phyloP scores from a whole-genome alignment of 306 rosid species.

The Trifolium fragiferum region DNA sequence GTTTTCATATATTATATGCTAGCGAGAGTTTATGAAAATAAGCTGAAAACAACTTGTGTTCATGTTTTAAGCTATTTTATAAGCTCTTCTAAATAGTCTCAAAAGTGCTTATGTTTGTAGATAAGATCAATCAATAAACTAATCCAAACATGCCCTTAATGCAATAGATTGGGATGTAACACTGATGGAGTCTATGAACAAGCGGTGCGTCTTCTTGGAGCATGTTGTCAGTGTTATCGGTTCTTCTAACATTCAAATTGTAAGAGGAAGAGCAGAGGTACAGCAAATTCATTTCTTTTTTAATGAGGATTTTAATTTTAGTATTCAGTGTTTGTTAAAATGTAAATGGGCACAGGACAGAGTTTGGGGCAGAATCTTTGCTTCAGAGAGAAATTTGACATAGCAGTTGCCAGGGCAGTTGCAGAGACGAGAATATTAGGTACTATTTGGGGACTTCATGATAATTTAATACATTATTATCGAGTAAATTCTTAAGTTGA shows the following conservation, averaged over 20 bases:
- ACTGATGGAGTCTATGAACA: constrained; percentile 83
- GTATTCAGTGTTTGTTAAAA: constrained; percentile 2
- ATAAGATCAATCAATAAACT: not conserved
- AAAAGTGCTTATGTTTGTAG: not conserved
- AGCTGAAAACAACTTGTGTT: not conserved
- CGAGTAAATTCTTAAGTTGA: not conserved
- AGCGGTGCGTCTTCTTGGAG: constrained; percentile 88
- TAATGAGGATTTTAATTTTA: not conserved
- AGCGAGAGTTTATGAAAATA: not conserved
- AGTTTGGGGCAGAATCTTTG: constrained; percentile 69
- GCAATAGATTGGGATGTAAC: constrained; percentile 80
- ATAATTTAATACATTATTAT: constrained; percentile 17
- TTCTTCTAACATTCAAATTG: constrained; percentile 70
- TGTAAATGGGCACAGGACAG: constrained; percentile 64
- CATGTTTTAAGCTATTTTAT: not conserved
- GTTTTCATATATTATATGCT: not conserved
- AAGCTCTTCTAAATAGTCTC: not conserved
- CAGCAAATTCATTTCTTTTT: not conserved
- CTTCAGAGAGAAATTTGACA: constrained; percentile 81
- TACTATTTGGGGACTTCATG: constrained; percentile 36
- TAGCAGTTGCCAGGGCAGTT: constrained; percentile 93
- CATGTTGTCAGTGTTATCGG: constrained; percentile 65
- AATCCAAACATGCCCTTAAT: not conserved
- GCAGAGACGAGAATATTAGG: constrained; percentile 92
- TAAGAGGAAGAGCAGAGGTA: constrained; percentile 98